These are phyloP conservation scores for Blastomyces percursus DNA, from an alignment of 2,329 filamentous ascomycete species.

Conservation along the genomic window DNA sequence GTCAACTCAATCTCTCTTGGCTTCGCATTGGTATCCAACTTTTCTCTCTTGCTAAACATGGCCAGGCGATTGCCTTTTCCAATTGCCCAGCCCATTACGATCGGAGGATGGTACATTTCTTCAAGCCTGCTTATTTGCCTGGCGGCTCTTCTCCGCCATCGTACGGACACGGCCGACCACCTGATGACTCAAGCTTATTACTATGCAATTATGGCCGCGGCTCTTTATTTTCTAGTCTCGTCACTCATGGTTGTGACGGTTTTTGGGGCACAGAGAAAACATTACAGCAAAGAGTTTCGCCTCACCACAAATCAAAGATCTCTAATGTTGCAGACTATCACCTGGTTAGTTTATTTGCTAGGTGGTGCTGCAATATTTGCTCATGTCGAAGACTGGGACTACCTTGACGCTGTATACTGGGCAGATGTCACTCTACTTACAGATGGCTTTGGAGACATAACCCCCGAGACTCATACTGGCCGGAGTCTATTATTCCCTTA, in stretches of 20 bases:
- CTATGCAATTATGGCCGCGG: constrained; percentile 49
- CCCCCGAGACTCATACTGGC: constrained; percentile 25
- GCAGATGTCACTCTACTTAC: constrained; percentile 28
- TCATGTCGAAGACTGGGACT: constrained; percentile 27
- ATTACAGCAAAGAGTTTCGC: constrained; percentile 47
- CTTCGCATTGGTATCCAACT: constrained; percentile 45
- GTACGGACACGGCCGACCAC: constrained; percentile 31
- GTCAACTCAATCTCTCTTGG: constrained; percentile 47
- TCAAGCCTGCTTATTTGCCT: constrained; percentile 45
- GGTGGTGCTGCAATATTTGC: constrained; percentile 31
- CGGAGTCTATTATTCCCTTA: constrained; percentile 27
- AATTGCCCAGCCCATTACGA: constrained; percentile 49
- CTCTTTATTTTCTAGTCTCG: constrained; percentile 46
- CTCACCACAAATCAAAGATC: constrained; percentile 48
- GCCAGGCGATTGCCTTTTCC: constrained; percentile 44
- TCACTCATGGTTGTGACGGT: constrained; percentile 46
- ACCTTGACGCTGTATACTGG: constrained; percentile 27
- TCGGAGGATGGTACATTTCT: constrained; percentile 48
- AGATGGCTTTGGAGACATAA: constrained; percentile 26
- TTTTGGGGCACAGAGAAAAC: constrained; percentile 42
- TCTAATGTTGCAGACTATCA: constrained; percentile 36
- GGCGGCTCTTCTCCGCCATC: constrained; percentile 36
- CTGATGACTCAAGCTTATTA: constrained; percentile 48
- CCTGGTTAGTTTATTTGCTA: constrained; percentile 31
- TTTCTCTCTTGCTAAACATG: constrained; percentile 49